phyloP scores from a whole-genome alignment of 495 filamentous ascomycete genomes.

The Xylaria intraflava region DNA sequence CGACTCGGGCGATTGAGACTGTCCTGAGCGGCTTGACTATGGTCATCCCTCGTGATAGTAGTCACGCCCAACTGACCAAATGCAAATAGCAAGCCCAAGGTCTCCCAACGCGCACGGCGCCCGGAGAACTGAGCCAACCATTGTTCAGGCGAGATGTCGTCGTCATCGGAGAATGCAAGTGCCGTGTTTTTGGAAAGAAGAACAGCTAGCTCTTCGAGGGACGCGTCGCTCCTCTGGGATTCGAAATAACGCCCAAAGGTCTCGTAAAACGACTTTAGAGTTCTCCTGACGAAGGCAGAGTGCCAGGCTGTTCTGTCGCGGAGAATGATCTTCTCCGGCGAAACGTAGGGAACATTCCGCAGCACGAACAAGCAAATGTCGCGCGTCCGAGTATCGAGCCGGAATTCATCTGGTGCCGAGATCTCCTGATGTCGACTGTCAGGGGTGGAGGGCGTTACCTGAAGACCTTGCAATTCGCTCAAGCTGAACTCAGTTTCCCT shows the following conservation, averaged over 20 bases:
- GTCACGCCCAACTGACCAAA: conserved; percentile 30
- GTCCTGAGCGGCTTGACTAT: conserved; percentile 9
- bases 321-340: conserved; percentile 7
- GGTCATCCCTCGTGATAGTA: neutral
- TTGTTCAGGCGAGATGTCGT: conserved; percentile 32
- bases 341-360: conserved; percentile 33
- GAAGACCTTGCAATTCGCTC: conserved; percentile 12
- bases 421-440: conserved; percentile 20
- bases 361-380: conserved; percentile 41
- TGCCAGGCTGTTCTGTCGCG: conserved; percentile 15
- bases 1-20: conserved; percentile 20
- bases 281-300: conserved; percentile 8
- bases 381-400: conserved; percentile 2
- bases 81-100: conserved; percentile 47
- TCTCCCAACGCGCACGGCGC: conserved; percentile 52
- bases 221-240: neutral
- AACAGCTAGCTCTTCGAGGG: conserved; percentile 18
- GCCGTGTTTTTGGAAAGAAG: conserved; percentile 21
- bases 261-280: conserved; percentile 11
- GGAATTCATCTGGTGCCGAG: neutral
- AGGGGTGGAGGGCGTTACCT: conserved; percentile 20
- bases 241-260: conserved; percentile 17
- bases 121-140: conserved; percentile 41
- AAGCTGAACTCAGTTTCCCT: conserved; percentile 32
- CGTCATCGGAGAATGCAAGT: conserved; percentile 18